A percentile compares a stretch with the other conserved stretches of the same genome.
Evolutionary conservation across 2,329 filamentous ascomycete species (phyloP).

Genomic region (Penicillium decumbens): DNA sequence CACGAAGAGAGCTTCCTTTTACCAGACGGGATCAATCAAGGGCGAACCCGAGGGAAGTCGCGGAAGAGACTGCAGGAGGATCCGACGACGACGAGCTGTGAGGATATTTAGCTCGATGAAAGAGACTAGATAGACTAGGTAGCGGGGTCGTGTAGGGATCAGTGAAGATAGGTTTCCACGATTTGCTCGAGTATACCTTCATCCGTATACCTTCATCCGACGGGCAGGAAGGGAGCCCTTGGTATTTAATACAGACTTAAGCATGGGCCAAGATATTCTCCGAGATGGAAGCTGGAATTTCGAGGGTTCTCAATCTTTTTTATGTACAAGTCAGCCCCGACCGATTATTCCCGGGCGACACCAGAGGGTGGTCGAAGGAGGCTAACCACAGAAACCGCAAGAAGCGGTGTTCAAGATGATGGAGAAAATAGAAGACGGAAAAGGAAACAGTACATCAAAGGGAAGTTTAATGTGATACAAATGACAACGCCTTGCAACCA

Average conservation of each 20-base stretch:
- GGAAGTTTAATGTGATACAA: conserved; percentile 33
- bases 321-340: conserved; percentile 37
- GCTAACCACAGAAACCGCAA: conserved; percentile 21
- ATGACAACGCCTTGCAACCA: conserved; percentile 35
- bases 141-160: background rate
- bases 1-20: conserved; percentile 43
- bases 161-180: background rate
- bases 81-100: conserved; percentile 44
- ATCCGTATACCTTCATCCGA: too few species aligned
- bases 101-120: background rate
- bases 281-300: conserved; percentile 24
- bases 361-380: conserved; percentile 22
- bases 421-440: conserved; percentile 23
- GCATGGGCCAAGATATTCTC: conserved; percentile 6
- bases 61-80: conserved; percentile 31
- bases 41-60: conserved; percentile 10
- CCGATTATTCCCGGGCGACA: conserved; percentile 22
- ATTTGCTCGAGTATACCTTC: background rate
- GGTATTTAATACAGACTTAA: background rate
- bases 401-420: conserved; percentile 23
- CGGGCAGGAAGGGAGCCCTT: too few species aligned
- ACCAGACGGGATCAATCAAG: conserved; percentile 15
- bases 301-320: conserved; percentile 25
- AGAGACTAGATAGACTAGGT: background rate
- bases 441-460: conserved; percentile 22